Base-by-base conservation (phyloP, 495 filamentous ascomycete species). In the Neurospora cerealis region DNA sequence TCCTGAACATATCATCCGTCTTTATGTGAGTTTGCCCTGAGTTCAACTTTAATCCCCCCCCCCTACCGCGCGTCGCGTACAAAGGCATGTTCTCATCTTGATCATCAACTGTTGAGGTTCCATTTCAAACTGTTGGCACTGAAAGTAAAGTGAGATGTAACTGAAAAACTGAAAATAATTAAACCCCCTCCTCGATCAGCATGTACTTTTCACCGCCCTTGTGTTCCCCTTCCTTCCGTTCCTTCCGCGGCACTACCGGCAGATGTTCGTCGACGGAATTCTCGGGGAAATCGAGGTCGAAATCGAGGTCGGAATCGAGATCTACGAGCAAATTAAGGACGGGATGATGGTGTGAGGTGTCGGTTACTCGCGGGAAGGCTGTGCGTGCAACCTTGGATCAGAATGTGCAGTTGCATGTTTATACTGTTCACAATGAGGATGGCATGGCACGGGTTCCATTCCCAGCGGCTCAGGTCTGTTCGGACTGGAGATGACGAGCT, bases 401-500 rank as follows among this genome's bases (percentile, higher is more conserved):
- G n/a, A 46, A 46, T 46, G 44, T 46, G 44, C 44, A 4, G 4
- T 46, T 41, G 40, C 5, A 19, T 44, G 17, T 44, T n/a, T 9
- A 46, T 46, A 46, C 2, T 21, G 19, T 10, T 21, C 8, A 46
- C 19, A 1, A 21, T 5, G 3, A 21, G 42, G 19, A 44, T 44
- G 42, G 42, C 40, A 42, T 44, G 42, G 19, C 19, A 80, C 38
- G 78, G 73, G 37, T 85, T 81, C 32, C 2, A 34, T 3, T 69
- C 79, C 79, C 3, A 83, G 81, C 62, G 84, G 85, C 13, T 83
- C 84, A 32, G 85, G 87, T 7, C 82, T 86, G 48, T 88, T 92
- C 70, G 84, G 32, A 34, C 32, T 34, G 32, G 80, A 38, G 90
- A 92, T 74, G 90, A 92, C 71, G 90, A 92, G 72, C 82, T 92